Percentiles rank a stretch among this genome's conserved stretches.
phyloP scores from a whole-genome alignment of 306 rosid genomes.

The Adenanthera pavonina region DNA sequence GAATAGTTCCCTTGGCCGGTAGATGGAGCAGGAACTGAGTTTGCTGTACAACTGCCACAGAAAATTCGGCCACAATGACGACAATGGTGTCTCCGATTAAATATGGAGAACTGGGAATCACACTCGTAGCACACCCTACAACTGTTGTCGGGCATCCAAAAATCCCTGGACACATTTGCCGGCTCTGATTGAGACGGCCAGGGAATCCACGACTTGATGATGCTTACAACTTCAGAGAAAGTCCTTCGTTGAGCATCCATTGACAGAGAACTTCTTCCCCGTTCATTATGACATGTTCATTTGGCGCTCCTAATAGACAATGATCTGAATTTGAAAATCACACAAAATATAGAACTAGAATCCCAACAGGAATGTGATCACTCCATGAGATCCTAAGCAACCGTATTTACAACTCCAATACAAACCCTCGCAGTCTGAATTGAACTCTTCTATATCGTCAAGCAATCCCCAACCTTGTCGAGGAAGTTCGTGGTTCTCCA shows the following conservation, averaged over 20 bases:
- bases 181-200: slow-evolving; percentile 44
- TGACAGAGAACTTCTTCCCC: background rate
- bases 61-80: slow-evolving; percentile 32
- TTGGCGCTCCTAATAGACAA: background rate
- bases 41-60: background rate
- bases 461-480: background rate
- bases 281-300: background rate
- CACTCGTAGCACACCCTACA: background rate
- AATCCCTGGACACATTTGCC: slow-evolving; percentile 56
- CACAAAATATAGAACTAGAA: background rate
- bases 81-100: slow-evolving; percentile 73
- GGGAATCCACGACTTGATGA: slow-evolving; percentile 15
- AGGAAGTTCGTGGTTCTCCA: background rate
- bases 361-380: background rate
- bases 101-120: slow-evolving; percentile 38
- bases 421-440: background rate
- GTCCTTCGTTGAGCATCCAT: slow-evolving; percentile 13
- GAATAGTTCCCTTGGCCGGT: background rate
- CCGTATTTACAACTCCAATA: background rate
- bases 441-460: background rate
- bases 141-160: slow-evolving; percentile 70
- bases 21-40: slow-evolving; percentile 13
- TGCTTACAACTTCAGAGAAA: slow-evolving; percentile 16
- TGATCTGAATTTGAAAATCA: background rate
- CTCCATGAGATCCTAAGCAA: background rate